Conservation (phyloP, 805 yeast species). For the Yarrowia sp. region DNA sequence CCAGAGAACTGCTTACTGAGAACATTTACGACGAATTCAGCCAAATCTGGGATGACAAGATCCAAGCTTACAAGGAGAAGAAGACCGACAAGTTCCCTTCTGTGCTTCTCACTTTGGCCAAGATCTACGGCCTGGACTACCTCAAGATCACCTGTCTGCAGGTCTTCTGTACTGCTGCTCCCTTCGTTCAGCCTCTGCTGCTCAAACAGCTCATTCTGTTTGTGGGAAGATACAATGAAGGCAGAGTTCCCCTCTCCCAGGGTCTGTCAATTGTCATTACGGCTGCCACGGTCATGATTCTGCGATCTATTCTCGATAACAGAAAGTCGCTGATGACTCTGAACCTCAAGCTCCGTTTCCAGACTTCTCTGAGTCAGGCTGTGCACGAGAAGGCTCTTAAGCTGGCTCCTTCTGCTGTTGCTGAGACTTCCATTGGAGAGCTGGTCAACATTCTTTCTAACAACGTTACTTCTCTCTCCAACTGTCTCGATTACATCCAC, state of each 20-base stretch:
- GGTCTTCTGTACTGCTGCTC: constrained; percentile 54
- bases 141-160: constrained; percentile 56
- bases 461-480: constrained; percentile 48
- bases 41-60: constrained; percentile 49
- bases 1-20: constrained; percentile 47
- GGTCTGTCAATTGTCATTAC: constrained; percentile 77
- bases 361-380: constrained; percentile 65
- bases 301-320: constrained; percentile 76
- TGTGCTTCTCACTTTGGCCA: constrained; percentile 43
- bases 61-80: constrained; percentile 3
- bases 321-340: constrained; percentile 78
- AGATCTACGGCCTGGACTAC: constrained; percentile 55
- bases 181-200: constrained; percentile 55
- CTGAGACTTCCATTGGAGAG: constrained; percentile 81
- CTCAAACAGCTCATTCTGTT: constrained; percentile 53
- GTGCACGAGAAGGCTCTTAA: constrained; percentile 73
- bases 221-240: constrained; percentile 57
- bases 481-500: constrained; percentile 69
- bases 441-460: constrained; percentile 94
- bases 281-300: constrained; percentile 75
- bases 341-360: constrained; percentile 72
- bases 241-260: constrained; percentile 62
- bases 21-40: constrained; percentile 47
- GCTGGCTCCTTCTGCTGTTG: constrained; percentile 69
- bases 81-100: constrained; percentile 35